phyloP scores from a whole-genome alignment of 2,329 filamentous ascomycete species.

The Aspergillus glaucus region DNA sequence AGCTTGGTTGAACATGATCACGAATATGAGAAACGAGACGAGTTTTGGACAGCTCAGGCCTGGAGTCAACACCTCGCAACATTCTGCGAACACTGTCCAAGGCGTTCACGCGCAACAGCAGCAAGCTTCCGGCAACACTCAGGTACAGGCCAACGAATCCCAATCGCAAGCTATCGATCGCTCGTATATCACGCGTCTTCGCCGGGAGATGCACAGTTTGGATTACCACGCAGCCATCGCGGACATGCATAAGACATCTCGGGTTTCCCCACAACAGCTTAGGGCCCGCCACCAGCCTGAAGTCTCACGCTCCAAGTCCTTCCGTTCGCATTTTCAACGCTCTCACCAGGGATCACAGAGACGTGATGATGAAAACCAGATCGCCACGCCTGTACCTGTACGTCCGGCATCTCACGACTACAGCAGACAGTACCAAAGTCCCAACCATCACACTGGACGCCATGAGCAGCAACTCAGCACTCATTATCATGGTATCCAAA shows the following conservation, averaged over 20 bases:
- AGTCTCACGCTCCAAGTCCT: not conserved
- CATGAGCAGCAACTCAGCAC: too few relatives aligned
- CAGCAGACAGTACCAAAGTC: too few relatives aligned
- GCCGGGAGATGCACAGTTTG: not conserved
- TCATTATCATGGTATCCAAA: too few relatives aligned
- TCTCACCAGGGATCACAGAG: too few relatives aligned
- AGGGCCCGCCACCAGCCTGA: not conserved
- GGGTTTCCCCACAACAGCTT: not conserved
- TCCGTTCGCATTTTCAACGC: too few relatives aligned
- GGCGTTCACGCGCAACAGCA: not conserved
- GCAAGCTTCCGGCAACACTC: not conserved
- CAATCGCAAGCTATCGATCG: not conserved
- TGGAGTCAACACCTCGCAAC: too few relatives aligned
- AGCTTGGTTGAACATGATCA: not conserved
- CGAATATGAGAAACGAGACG: not conserved
- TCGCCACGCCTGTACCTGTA: too few relatives aligned
- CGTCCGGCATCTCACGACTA: too few relatives aligned
- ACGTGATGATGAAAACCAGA: too few relatives aligned
- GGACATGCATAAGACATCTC: not conserved
- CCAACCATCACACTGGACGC: too few relatives aligned
- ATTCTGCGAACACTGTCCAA: not conserved
- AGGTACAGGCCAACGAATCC: not conserved
- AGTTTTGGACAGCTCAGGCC: not conserved
- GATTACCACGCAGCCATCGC: not conserved
- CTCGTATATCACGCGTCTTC: not conserved